phyloP scores from a whole-genome alignment of 2,329 filamentous ascomycete genomes.

The Aspergillus versicolor region DNA sequence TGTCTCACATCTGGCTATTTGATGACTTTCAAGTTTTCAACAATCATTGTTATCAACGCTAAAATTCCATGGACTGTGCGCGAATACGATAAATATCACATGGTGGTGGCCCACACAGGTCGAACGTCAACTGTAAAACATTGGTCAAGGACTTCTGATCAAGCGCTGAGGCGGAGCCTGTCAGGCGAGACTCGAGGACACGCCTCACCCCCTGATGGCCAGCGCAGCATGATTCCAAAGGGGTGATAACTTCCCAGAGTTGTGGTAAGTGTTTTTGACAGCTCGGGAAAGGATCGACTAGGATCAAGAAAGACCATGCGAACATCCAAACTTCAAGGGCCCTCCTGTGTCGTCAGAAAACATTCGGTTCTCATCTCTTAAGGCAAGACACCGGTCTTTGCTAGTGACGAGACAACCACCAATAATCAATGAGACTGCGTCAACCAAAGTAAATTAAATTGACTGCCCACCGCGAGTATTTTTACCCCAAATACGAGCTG shows the following conservation, averaged over 20 bases:
- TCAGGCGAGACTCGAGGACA: constrained; percentile 17
- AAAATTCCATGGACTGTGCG: not conserved
- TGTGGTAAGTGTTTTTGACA: constrained; percentile 13
- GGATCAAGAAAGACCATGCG: constrained; percentile 12
- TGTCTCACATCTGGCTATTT: not conserved
- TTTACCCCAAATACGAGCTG: not conserved
- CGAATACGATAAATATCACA: constrained; percentile 16
- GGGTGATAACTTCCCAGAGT: constrained; percentile 1
- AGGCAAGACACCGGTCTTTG: not conserved
- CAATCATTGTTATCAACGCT: not conserved
- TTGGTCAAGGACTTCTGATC: constrained; percentile 12
- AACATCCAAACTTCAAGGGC: not conserved
- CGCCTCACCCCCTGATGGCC: constrained; percentile 13
- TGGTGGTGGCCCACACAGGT: constrained; percentile 15
- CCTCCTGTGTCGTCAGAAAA: not conserved
- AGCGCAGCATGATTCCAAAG: constrained; percentile 1
- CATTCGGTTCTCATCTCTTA: not conserved
- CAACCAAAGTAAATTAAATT: constrained; percentile 10
- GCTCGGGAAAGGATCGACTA: constrained; percentile 21
- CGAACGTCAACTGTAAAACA: constrained; percentile 17
- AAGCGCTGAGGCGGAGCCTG: constrained; percentile 17
- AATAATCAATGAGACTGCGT: not conserved
- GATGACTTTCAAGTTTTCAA: too few species aligned
- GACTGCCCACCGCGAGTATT: not conserved
- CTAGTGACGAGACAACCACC: not conserved